phyloP scores from a whole-genome alignment of 106 monocot genomes.

The Platanthera zijinensis region DNA sequence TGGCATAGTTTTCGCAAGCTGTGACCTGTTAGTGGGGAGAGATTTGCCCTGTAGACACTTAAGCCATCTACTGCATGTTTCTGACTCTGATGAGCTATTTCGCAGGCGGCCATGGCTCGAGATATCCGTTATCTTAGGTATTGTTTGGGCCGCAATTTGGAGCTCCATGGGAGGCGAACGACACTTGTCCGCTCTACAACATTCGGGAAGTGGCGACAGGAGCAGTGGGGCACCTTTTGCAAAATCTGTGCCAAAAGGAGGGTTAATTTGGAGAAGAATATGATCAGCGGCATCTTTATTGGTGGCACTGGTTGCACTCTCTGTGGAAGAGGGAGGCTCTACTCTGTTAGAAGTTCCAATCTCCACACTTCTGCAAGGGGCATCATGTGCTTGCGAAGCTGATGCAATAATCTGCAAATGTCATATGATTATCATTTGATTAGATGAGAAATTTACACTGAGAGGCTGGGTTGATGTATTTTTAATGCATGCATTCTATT shows the following conservation, averaged over 20 bases:
- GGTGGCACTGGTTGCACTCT: not conserved
- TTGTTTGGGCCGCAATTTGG: no score
- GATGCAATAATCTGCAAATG: not conserved
- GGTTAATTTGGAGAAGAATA: no score
- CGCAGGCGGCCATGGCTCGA: not conserved
- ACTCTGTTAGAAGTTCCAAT: not conserved
- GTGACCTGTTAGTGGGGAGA: not conserved
- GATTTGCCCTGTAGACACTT: not conserved
- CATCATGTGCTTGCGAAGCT: not conserved
- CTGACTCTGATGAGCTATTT: not conserved
- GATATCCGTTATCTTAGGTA: not conserved
- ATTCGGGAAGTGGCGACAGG: no score
- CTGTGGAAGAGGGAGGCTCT: not conserved
- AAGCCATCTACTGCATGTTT: not conserved
- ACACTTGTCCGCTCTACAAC: no score
- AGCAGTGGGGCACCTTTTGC: no score
- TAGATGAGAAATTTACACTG: no score
- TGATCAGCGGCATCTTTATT: no score
- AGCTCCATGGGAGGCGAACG: no score
- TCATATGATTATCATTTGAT: no score
- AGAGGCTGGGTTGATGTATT: no score
- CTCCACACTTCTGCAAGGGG: not conserved
- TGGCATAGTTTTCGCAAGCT: not conserved
- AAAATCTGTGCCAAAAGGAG: no score
- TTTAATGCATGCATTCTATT: no score